Evolutionary conservation across 2,329 filamentous ascomycete genomes (phyloP).

Genomic region (Fusarium illudens): DNA sequence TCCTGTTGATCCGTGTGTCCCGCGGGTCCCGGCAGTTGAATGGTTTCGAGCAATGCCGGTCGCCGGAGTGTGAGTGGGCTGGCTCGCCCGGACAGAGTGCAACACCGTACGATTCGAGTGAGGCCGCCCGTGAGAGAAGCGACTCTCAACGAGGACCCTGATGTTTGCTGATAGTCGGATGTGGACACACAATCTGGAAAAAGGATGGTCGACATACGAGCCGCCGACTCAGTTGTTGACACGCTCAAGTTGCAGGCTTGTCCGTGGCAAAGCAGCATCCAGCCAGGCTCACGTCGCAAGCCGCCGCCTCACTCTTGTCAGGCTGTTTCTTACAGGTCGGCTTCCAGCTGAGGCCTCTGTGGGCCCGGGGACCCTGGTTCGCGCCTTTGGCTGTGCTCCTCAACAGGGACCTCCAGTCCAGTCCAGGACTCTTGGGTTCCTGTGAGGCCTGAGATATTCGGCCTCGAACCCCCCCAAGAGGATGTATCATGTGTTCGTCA

Average conservation of each 20-base stretch:
- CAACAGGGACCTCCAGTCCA: slow-evolving; percentile 15
- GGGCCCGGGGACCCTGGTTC: background rate
- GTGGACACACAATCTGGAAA: background rate
- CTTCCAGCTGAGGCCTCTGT: slow-evolving; percentile 1
- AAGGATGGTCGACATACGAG: background rate
- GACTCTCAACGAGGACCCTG: background rate
- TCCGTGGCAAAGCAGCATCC: slow-evolving; percentile 21
- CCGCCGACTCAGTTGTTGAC: slow-evolving; percentile 1
- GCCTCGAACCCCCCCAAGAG: background rate
- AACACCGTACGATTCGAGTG: background rate
- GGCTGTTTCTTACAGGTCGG: background rate
- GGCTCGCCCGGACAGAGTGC: background rate
- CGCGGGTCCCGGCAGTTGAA: slow-evolving; percentile 12
- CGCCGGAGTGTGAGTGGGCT: slow-evolving; percentile 12
- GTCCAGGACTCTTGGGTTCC: background rate
- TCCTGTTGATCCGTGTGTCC: slow-evolving; percentile 13
- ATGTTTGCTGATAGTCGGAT: background rate
- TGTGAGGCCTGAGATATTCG: background rate
- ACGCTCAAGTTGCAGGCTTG: slow-evolving; percentile 4
- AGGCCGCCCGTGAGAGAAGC: background rate
- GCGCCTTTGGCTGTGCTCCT: slow-evolving; percentile 6
- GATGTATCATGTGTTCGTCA: background rate
- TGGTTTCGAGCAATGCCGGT: slow-evolving; percentile 1
- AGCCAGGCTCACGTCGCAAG: slow-evolving; percentile 12
- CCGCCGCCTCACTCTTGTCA: slow-evolving; percentile 34